Evolutionary conservation across 345 rosid species (phyloP), one percentile per base, ranked within the genome.

Genomic region (Physaria fendleri): DNA sequence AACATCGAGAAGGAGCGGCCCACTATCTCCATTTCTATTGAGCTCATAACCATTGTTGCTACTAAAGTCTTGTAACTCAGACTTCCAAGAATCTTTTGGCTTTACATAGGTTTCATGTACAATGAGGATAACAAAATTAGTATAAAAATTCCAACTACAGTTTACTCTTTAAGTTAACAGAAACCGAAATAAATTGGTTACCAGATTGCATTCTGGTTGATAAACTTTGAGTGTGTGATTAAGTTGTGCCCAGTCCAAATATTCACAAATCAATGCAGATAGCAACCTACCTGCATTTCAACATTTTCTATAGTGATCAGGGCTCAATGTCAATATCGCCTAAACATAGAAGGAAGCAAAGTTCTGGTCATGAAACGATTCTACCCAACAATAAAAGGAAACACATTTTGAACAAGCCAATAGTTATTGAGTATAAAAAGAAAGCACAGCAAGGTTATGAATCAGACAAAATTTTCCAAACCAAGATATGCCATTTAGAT

Each of bases 161-260:
- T 42, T 22, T 8, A 15, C 53, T 32, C n/a, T 16, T 3, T 3
- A 39, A 16, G 5, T 32, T n/a, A n/a, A 34, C 2, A 14, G 68
- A 32, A 64, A 24, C 63, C 62, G 67, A 71, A 64, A 70, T 72
- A 4, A 66, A 76, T 35, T 58, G 59, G 84, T 76, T 94, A 94
- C 99, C 97, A 84, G 75, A 84, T 90, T 94, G 69, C 95, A 90
- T 66, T 94, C 97, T 1, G 97, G 99, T 54, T 66, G 87, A 78
- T 83, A 94, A 40, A 94, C 96, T 81, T 94, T 90, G 61, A 82
- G 81, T 0, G 96, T 76, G 71, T 94, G 99, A 53, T 90, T 94
- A 15, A 94, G 88, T 42, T 94, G 92, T 1, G 96, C 99, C 99
- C 99, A 94, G 68, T 94, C 96, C 43, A 94, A 78, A 73, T 94